Conservation (phyloP, 2,329 filamentous ascomycete species). For the Leptodontidium sp. region DNA sequence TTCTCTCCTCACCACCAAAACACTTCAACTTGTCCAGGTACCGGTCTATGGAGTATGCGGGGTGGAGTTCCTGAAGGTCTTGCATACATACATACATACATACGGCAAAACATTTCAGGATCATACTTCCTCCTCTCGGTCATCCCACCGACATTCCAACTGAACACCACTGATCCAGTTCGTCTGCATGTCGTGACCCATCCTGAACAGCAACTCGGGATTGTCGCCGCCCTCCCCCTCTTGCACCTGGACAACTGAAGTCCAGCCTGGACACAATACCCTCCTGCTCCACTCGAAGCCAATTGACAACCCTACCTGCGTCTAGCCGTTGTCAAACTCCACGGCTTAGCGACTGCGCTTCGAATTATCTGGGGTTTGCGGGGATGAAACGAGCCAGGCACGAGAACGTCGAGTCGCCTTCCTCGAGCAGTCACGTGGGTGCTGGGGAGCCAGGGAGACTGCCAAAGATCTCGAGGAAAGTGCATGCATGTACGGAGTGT, state of each 20-base stretch:
- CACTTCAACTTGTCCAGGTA: too few relatives aligned
- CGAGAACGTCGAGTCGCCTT: constrained; percentile 20
- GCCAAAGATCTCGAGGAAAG: constrained; percentile 43
- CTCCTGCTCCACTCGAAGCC: constrained; percentile 7
- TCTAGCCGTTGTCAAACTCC: background rate
- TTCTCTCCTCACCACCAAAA: constrained; percentile 13
- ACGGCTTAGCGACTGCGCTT: background rate
- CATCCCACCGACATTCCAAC: background rate
- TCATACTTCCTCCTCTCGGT: background rate
- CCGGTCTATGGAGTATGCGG: background rate
- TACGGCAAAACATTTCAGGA: background rate
- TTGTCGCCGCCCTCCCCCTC: constrained; percentile 7
- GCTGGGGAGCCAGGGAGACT: constrained; percentile 15
- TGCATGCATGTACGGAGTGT: constrained; percentile 53
- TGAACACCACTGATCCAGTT: background rate
- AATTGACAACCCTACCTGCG: background rate
- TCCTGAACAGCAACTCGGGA: constrained; percentile 5
- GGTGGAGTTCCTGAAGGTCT: background rate
- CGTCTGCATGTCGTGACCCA: constrained; percentile 3
- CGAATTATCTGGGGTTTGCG: constrained; percentile 14
- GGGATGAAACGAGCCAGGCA: constrained; percentile 24
- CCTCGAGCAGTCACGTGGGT: constrained; percentile 18
- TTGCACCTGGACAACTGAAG: too few relatives aligned
- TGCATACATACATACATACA: background rate
- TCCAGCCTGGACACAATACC: background rate